These are phyloP conservation scores for Kazachstania taianensis DNA, from an alignment of 805 yeast genomes.

Conservation along the genomic window DNA sequence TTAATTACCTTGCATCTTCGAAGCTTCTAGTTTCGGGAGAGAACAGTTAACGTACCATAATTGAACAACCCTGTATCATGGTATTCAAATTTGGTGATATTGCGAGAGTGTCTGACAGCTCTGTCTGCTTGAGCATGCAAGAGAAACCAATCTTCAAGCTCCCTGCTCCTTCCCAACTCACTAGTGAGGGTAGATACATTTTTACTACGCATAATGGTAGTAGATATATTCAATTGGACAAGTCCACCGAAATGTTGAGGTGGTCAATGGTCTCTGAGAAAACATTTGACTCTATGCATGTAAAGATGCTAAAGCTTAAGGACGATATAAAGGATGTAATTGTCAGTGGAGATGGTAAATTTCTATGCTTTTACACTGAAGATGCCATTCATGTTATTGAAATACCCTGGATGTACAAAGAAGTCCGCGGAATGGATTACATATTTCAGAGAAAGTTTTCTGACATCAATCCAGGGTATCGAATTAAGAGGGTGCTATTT, in stretches of 20 bases:
- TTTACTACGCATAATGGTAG: constrained; percentile 12
- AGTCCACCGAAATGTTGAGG: constrained; percentile 2
- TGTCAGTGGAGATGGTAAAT: constrained; percentile 14
- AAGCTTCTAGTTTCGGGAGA: too few species aligned
- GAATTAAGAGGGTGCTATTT: constrained; percentile 36
- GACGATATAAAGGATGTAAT: constrained; percentile 6
- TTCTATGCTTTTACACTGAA: constrained; percentile 15
- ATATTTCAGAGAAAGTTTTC: constrained; percentile 2
- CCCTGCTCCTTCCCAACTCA: constrained; percentile 6
- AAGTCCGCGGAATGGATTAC: constrained; percentile 1
- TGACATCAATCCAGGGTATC: constrained; percentile 1
- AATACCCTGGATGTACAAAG: constrained; percentile 20
- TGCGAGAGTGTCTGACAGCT: not conserved
- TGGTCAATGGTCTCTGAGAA: constrained; percentile 4
- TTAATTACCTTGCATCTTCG: too few species aligned
- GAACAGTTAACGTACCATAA: too few species aligned
- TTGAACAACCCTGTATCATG: too few species aligned
- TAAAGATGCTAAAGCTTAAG: constrained; percentile 2
- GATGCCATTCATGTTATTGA: constrained; percentile 17
- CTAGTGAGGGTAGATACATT: constrained; percentile 8
- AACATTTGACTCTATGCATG: constrained; percentile 9
- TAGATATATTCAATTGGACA: constrained; percentile 9
- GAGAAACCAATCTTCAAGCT: constrained; percentile 2
- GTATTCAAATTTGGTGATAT: too few species aligned
- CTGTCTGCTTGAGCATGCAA: not conserved